These are phyloP conservation scores for Pseudogymnoascus sp. DNA, from an alignment of 2,329 filamentous ascomycete genomes.

Conservation along the genomic window DNA sequence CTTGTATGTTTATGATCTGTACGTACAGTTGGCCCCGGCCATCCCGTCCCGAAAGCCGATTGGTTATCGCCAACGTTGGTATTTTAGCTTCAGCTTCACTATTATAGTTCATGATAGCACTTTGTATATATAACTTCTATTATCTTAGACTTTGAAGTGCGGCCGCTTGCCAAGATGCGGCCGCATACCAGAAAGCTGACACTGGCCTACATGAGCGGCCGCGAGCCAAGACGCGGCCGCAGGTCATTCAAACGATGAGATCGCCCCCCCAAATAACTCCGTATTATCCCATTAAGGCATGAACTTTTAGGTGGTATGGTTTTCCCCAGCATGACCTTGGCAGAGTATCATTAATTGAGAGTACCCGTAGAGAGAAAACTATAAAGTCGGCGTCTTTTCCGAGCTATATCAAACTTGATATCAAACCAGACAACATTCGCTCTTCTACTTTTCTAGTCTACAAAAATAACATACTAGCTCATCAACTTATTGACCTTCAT, in stretches of 20 bases:
- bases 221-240: neutral
- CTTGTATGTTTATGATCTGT: neutral
- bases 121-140: neutral
- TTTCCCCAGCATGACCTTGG: neutral
- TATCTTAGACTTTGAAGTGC: neutral
- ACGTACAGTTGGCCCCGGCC: neutral
- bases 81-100: neutral
- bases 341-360: neutral
- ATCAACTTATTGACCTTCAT: neutral
- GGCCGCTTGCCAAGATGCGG: neutral
- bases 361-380: neutral
- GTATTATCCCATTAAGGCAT: neutral
- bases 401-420: neutral
- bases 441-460: too few species aligned
- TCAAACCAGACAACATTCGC: neutral
- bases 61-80: neutral
- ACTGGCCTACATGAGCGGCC: neutral
- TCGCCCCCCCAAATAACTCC: neutral
- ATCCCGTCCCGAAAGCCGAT: neutral
- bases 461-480: neutral
- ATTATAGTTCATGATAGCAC: neutral
- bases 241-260: neutral
- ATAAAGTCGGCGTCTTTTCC: neutral
- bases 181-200: neutral
- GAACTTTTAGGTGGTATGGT: neutral